These are phyloP conservation scores for Neophaeococcomyces mojaviensis DNA, from an alignment of 2,329 filamentous ascomycete genomes.

Conservation along the genomic window DNA sequence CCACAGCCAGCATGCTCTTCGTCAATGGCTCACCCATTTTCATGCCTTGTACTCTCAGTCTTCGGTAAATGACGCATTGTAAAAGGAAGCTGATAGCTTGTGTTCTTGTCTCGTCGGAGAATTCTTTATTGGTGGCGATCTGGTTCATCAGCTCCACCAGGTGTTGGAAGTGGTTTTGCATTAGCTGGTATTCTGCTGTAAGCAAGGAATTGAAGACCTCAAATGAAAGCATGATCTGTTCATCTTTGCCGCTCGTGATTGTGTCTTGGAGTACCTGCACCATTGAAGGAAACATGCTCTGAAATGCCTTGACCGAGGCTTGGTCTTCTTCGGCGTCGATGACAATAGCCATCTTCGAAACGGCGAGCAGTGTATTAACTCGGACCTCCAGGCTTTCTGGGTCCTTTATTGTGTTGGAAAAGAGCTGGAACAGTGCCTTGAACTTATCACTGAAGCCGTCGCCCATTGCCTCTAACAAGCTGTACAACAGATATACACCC, in stretches of 20 bases:
- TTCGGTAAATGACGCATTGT: conserved; percentile 83
- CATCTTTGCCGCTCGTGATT: conserved; percentile 73
- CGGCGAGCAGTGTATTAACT: conserved; percentile 85
- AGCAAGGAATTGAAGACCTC: conserved; percentile 96
- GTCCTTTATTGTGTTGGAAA: conserved; percentile 80
- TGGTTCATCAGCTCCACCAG: conserved; percentile 91
- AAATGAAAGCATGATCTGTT: conserved; percentile 81
- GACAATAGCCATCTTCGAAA: conserved; percentile 80
- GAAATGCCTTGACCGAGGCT: conserved; percentile 64
- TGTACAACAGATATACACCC: conserved; percentile 86
- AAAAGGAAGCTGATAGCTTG: conserved; percentile 92
- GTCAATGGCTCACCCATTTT: conserved; percentile 82
- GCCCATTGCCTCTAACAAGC: conserved; percentile 79
- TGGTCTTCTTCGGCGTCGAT: conserved; percentile 81
- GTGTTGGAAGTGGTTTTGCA: conserved; percentile 80
- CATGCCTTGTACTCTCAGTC: conserved; percentile 90
- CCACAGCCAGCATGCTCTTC: conserved; percentile 77
- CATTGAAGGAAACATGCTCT: conserved; percentile 76
- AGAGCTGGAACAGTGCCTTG: conserved; percentile 70
- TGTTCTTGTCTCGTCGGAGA: conserved; percentile 76
- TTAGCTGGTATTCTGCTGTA: conserved; percentile 75
- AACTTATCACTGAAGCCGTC: conserved; percentile 77
- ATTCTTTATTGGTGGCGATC: conserved; percentile 65
- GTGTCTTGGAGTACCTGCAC: conserved; percentile 80
- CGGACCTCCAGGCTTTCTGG: conserved; percentile 85